phyloP scores from a whole-genome alignment of 192 early-diverging fungal genomes.

The Backusella psychrophila region DNA sequence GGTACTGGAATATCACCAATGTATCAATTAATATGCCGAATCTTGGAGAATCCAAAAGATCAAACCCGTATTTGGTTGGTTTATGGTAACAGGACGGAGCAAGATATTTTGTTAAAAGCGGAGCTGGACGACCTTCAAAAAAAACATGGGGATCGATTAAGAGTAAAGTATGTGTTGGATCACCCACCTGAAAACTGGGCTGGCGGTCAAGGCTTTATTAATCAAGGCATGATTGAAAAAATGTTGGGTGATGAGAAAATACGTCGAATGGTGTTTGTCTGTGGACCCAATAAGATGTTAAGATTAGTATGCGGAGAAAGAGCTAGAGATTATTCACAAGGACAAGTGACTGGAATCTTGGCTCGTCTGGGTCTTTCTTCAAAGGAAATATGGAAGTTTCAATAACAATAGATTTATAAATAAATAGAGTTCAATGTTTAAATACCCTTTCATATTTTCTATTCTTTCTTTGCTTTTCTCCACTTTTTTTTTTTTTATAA shows the following conservation, averaged over 20 bases:
- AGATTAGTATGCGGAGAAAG: slow-evolving; percentile 50
- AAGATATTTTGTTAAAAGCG: slow-evolving; percentile 53
- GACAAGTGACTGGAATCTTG: slow-evolving; percentile 53
- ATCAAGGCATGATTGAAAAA: slow-evolving; percentile 36
- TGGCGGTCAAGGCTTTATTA: slow-evolving; percentile 29
- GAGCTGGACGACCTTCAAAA: slow-evolving; percentile 51
- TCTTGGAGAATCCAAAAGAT: slow-evolving; percentile 42
- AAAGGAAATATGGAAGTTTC: slow-evolving; percentile 62
- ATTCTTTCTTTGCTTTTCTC: slow-evolving; percentile 3
- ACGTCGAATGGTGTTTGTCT: slow-evolving; percentile 53
- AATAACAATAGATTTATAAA: slow-evolving; percentile 27
- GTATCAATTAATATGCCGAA: slow-evolving; percentile 56
- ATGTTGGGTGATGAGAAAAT: slow-evolving; percentile 21
- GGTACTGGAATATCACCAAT: slow-evolving; percentile 81
- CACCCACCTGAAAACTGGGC: slow-evolving; percentile 25
- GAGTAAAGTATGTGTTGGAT: slow-evolving; percentile 53
- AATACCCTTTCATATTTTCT: slow-evolving; percentile 5
- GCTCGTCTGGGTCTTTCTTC: slow-evolving; percentile 49
- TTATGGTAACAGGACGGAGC: slow-evolving; percentile 43
- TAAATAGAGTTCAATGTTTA: slow-evolving; percentile 7
- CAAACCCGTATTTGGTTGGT: slow-evolving; percentile 47
- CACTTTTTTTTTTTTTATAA: neutral
- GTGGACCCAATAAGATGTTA: slow-evolving; percentile 66
- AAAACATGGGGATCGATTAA: slow-evolving; percentile 40
- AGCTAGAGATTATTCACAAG: slow-evolving; percentile 51